These are phyloP conservation scores for Psilocybe cyanescens DNA, from an alignment of 768 basidiomycete species.

Conservation along the genomic window DNA sequence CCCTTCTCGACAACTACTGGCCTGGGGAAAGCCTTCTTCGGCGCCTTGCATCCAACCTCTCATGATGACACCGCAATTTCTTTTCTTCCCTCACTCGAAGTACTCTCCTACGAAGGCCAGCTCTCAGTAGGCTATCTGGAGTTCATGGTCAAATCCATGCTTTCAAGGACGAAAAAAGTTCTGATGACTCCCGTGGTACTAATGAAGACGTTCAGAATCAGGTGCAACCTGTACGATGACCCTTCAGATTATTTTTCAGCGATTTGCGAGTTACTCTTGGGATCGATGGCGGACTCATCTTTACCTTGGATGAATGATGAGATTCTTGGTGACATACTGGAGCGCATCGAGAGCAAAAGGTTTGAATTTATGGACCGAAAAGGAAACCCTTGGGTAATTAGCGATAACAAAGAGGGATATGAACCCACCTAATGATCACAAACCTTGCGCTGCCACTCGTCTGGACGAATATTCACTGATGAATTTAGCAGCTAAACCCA, in stretches of 20 bases:
- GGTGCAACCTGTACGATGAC: background rate
- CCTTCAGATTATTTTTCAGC: too few relatives aligned
- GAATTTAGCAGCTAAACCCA: too few relatives aligned
- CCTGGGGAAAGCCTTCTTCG: constrained; percentile 1
- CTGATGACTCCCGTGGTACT: background rate
- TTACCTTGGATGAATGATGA: background rate
- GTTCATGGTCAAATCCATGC: background rate
- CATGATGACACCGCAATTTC: background rate
- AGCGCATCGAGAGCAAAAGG: background rate
- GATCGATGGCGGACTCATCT: too few relatives aligned
- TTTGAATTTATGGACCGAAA: background rate
- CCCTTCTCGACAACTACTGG: constrained; percentile 1
- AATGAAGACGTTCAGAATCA: background rate
- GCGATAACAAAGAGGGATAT: too few relatives aligned
- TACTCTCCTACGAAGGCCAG: background rate
- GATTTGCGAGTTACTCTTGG: too few relatives aligned
- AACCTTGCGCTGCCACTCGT: too few relatives aligned
- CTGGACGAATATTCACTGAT: too few relatives aligned
- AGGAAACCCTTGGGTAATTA: background rate
- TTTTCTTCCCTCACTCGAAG: background rate
- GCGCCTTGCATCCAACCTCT: background rate
- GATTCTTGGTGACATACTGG: background rate
- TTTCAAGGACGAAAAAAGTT: background rate
- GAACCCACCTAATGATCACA: too few relatives aligned
- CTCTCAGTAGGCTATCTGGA: background rate